phyloP scores from a whole-genome alignment of 139 green algal species.

The Deuterostichococcus epilithicus region DNA sequence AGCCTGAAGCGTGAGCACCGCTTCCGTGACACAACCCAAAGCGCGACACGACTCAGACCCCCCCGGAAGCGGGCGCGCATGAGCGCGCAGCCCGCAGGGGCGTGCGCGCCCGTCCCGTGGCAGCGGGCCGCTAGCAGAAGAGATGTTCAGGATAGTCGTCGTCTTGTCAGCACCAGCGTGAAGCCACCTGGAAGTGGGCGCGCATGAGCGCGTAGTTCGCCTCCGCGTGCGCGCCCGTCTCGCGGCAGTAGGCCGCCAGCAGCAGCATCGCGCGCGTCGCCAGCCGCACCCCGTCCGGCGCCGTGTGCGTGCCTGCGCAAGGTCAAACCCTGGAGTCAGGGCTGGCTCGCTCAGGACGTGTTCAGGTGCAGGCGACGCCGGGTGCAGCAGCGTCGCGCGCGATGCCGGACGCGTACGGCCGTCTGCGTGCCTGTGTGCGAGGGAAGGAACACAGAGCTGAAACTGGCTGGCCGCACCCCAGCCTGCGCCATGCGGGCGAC shows the following conservation, averaged over 20 bases:
- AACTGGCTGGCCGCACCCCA: no score
- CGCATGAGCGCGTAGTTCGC: slow-evolving; percentile 67
- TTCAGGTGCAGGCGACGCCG: neutral
- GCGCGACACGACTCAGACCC: no score
- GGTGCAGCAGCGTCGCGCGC: neutral
- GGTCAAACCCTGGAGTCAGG: neutral
- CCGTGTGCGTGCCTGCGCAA: neutral
- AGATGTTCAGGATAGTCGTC: no score
- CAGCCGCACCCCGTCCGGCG: slow-evolving; percentile 29
- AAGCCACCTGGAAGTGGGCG: slow-evolving; percentile 59
- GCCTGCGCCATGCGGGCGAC: no score
- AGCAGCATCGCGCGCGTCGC: slow-evolving; percentile 52
- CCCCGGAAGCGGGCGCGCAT: slow-evolving; percentile 76
- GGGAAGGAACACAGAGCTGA: no score
- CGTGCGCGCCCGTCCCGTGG: slow-evolving; percentile 16
- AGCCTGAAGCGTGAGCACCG: no score
- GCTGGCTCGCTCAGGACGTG: slow-evolving; percentile 4
- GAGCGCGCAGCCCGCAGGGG: slow-evolving; percentile 54
- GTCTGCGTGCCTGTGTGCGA: no score
- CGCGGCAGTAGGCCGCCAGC: slow-evolving; percentile 32
- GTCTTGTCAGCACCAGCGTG: neutral
- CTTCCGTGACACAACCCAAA: no score
- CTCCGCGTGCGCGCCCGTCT: slow-evolving; percentile 31
- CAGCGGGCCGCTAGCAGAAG: slow-evolving; percentile 42
- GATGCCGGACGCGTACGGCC: neutral